These are phyloP conservation scores for Isatis lusitanica DNA, from an alignment of 441 rosid species.

Conservation along the genomic window DNA sequence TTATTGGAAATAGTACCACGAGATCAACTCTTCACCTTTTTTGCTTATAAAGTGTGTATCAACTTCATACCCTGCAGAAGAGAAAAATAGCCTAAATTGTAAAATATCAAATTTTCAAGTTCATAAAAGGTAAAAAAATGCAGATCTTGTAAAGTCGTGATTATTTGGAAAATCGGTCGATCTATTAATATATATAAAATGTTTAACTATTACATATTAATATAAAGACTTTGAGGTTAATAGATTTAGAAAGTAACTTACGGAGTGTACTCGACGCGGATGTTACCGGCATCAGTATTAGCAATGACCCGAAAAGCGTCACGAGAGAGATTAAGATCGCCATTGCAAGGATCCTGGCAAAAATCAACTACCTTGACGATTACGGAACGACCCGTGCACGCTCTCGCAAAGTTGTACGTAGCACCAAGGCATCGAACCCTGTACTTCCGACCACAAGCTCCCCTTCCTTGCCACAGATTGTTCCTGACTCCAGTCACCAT, in stretches of 20 bases:
- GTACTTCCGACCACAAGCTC: constrained; percentile 44
- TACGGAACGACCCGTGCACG: constrained; percentile 41
- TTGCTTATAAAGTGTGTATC: background rate
- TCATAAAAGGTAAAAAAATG: background rate
- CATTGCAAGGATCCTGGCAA: constrained; percentile 41
- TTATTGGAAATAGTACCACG: constrained; percentile 8
- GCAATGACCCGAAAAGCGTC: constrained; percentile 46
- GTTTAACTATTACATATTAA: background rate
- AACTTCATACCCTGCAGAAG: constrained; percentile 26
- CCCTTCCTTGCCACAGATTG: constrained; percentile 11
- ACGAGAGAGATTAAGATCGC: constrained; percentile 43
- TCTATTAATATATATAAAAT: background rate
- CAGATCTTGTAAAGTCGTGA: background rate
- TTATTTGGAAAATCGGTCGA: too few relatives aligned
- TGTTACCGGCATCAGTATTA: constrained; percentile 37
- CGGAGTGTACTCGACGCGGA: constrained; percentile 35
- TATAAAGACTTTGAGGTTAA: background rate
- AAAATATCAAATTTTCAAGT: background rate
- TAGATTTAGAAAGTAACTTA: constrained; percentile 21
- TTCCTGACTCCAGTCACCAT: constrained; percentile 39
- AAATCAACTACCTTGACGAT: constrained; percentile 46
- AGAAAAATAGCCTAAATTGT: background rate
- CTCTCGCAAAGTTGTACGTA: constrained; percentile 22
- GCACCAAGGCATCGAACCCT: constrained; percentile 38
- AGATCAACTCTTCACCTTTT: background rate